phyloP scores from a whole-genome alignment of 2,329 filamentous ascomycete species.

The Cladophialophora bantiana region DNA sequence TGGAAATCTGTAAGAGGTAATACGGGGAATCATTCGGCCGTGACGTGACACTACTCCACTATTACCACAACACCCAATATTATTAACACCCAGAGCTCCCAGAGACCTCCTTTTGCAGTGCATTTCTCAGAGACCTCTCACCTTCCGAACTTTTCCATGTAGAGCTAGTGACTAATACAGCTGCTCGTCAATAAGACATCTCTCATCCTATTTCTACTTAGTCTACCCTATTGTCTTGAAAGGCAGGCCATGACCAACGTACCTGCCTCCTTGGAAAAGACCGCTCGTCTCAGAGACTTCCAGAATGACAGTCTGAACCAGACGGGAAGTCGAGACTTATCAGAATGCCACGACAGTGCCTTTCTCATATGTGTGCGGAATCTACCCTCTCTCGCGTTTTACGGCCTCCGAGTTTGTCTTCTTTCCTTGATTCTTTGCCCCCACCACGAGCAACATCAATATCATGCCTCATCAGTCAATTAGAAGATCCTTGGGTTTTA shows the following conservation, averaged over 20 bases:
- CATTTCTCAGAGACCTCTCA: too few species aligned
- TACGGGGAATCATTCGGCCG: too few species aligned
- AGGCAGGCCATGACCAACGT: not conserved
- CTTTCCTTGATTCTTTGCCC: not conserved
- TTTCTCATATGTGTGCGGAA: not conserved
- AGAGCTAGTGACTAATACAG: too few species aligned
- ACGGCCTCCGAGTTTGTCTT: not conserved
- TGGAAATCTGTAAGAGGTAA: not conserved
- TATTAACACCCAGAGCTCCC: too few species aligned
- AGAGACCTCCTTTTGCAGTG: too few species aligned
- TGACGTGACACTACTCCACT: too few species aligned
- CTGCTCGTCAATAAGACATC: not conserved
- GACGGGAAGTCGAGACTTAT: not conserved
- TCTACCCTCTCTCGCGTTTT: not conserved
- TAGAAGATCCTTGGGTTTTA: conserved; percentile 1
- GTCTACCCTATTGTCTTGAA: too few species aligned
- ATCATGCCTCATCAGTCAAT: conserved; percentile 18
- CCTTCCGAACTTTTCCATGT: too few species aligned
- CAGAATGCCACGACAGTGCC: not conserved
- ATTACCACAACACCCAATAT: too few species aligned
- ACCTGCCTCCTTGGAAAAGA: not conserved
- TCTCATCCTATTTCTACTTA: not conserved
- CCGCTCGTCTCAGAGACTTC: not conserved
- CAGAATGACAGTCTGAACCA: not conserved
- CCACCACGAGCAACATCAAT: conserved; percentile 10